phyloP scores from a whole-genome alignment of 306 rosid genomes.

The Castanea crenata region DNA sequence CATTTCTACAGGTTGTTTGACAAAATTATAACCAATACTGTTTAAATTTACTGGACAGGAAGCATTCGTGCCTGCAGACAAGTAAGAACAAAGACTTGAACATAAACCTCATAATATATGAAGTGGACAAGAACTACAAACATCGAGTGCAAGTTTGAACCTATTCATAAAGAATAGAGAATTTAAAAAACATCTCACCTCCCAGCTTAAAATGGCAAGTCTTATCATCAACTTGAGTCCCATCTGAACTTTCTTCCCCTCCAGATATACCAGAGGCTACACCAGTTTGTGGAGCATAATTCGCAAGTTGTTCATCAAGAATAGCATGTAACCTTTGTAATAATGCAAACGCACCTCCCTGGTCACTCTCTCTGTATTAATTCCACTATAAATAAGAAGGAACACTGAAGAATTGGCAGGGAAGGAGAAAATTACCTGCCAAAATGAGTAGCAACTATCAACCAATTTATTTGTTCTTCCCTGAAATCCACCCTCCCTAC shows the following conservation, averaged over 20 bases:
- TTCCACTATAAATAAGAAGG: conserved; percentile 26
- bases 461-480: conserved; percentile 97
- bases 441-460: conserved; percentile 96
- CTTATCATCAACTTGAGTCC: conserved; percentile 31
- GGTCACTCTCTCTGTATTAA: conserved; percentile 29
- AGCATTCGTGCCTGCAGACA: conserved; percentile 31
- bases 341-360: conserved; percentile 83
- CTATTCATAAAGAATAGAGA: background rate
- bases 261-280: conserved; percentile 18
- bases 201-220: conserved; percentile 19
- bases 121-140: conserved; percentile 11
- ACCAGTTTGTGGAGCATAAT: conserved; percentile 25
- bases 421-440: conserved; percentile 70
- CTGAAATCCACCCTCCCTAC: conserved; percentile 87
- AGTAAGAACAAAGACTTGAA: conserved; percentile 15
- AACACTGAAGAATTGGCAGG: background rate
- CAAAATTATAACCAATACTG: conserved; percentile 56
- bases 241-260: conserved; percentile 26
- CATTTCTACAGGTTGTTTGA: conserved; percentile 40
- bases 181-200: conserved; percentile 16
- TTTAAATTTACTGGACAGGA: conserved; percentile 39
- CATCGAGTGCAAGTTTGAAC: background rate
- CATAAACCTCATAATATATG: conserved; percentile 8
- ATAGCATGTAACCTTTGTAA: conserved; percentile 60
- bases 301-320: conserved; percentile 42